Base-by-base conservation (phyloP, 352 stramenopile species). In the Lagenidium giganteum region DNA sequence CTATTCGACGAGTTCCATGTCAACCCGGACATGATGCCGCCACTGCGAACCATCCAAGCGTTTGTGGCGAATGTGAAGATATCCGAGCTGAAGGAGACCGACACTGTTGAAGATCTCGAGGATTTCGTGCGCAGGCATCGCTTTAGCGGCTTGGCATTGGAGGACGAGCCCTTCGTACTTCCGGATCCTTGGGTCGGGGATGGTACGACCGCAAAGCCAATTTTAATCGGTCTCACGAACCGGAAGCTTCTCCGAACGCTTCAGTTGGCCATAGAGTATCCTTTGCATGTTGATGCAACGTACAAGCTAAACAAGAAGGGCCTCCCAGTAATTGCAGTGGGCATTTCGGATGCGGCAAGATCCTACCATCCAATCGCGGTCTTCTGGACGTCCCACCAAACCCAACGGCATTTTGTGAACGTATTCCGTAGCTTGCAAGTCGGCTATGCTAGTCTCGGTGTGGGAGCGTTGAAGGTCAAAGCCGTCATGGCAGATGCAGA, bases 261-360 rank as follows among this genome's bases (percentile, higher is more conserved):
- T 13, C 18, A 13, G 16, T 14, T n/a, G 7, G 35, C 45, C 2
- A 18, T 27, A 4, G 9, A 27, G 11, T 53, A 29, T 25, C 34
- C 47, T 7, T 36, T 58, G 23, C 28, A 52, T 18, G 28, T 57
- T 17, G 36, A 58, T 13, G 42, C 42, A 20, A 58, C 42, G 3
- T 58, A 53, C 30, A 58, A 58, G 42, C 33, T 58, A 9, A 58
- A 53, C 37, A 4, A 34, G 30, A 31, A 36, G 7, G 28, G 24
- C 14, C 53, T 43, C 22, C 36, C 50, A 20, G 29, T 53, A 3
- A 36, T 53, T 16, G 36, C 53, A 6, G 52, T 27, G 26, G 42
- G 50, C 5, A 27, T 53, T 22, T 43, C 36, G 13, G 26, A 47
- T 20, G 2, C 5, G 2, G 25, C 14, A 1, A 13, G 50, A 5